phyloP scores from a whole-genome alignment of 805 yeast species.

The Starmera caribaea region DNA sequence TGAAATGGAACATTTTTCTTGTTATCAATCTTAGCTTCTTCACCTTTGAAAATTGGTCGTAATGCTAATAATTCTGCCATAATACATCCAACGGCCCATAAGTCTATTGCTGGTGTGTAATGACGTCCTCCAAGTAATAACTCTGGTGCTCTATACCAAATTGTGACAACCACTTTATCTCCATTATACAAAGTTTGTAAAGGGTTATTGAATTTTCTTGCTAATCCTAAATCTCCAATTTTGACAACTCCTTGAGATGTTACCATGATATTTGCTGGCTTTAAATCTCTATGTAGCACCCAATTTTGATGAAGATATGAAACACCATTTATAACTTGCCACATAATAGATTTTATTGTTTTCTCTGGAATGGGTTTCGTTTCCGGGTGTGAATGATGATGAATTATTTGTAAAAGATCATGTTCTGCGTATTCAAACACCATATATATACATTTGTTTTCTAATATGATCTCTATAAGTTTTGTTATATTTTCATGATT shows the following conservation, averaged over 20 bases:
- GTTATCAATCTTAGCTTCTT: constrained; percentile 92
- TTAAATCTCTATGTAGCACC: constrained; percentile 91
- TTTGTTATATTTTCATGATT: constrained; percentile 71
- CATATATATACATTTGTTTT: constrained; percentile 86
- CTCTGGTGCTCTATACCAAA: constrained; percentile 96
- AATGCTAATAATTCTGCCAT: constrained; percentile 83
- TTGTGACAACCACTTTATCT: constrained; percentile 93
- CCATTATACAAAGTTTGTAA: constrained; percentile 82
- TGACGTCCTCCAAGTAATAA: constrained; percentile 83
- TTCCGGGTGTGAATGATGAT: constrained; percentile 88
- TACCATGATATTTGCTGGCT: constrained; percentile 98
- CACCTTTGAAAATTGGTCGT: constrained; percentile 94
- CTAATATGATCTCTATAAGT: constrained; percentile 75
- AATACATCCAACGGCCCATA: constrained; percentile 96
- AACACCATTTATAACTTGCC: constrained; percentile 91
- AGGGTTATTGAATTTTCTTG: constrained; percentile 80
- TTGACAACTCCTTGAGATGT: constrained; percentile 83
- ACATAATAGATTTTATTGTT: constrained; percentile 74
- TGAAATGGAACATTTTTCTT: constrained; percentile 93
- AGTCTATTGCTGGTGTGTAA: constrained; percentile 85
- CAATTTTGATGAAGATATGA: constrained; percentile 90
- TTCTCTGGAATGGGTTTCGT: constrained; percentile 66
- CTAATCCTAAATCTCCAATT: constrained; percentile 91
- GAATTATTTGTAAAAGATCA: constrained; percentile 88
- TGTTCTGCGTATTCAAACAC: constrained; percentile 95